A percentile compares a stretch with the other conserved stretches of the same genome.
These are phyloP conservation scores for Aspergillus versicolor DNA, from an alignment of 2,329 filamentous ascomycete species.

Conservation along the genomic window DNA sequence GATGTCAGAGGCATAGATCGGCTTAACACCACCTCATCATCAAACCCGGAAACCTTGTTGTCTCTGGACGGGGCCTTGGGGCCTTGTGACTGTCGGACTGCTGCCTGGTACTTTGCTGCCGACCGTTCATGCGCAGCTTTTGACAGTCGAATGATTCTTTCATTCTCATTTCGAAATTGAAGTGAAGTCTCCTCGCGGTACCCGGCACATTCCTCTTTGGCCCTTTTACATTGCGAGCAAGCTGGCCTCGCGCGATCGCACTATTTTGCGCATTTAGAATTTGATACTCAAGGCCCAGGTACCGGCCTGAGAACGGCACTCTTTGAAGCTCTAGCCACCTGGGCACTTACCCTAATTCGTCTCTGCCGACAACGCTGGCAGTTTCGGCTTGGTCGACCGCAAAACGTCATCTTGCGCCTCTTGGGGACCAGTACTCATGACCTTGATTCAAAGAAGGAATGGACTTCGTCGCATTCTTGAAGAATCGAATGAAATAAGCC, in stretches of 20 bases:
- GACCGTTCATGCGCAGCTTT: conserved; percentile 19
- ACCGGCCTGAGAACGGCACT: no score
- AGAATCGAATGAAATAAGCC: no score
- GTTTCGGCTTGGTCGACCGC: conserved; percentile 25
- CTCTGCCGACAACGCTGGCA: conserved; percentile 26
- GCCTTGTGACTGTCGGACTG: neutral
- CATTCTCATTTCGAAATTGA: conserved; percentile 32
- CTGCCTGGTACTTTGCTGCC: conserved; percentile 6
- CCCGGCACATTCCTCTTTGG: conserved; percentile 28
- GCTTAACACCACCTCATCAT: neutral
- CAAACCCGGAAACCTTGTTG: neutral
- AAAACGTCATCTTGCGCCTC: conserved; percentile 22
- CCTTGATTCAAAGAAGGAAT: no score
- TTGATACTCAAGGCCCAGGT: no score
- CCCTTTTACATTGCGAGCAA: conserved; percentile 34
- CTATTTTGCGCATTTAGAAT: conserved; percentile 11
- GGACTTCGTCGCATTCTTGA: no score
- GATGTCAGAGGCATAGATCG: neutral
- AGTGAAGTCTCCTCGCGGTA: conserved; percentile 30
- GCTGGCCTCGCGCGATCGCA: conserved; percentile 29
- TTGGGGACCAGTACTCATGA: no score
- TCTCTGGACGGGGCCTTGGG: neutral
- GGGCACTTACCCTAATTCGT: conserved; percentile 24
- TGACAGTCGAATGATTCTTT: conserved; percentile 21
- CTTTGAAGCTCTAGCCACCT: no score